These are phyloP conservation scores for Lactifluus subvellereus DNA, from an alignment of 768 basidiomycete species.

Conservation along the genomic window DNA sequence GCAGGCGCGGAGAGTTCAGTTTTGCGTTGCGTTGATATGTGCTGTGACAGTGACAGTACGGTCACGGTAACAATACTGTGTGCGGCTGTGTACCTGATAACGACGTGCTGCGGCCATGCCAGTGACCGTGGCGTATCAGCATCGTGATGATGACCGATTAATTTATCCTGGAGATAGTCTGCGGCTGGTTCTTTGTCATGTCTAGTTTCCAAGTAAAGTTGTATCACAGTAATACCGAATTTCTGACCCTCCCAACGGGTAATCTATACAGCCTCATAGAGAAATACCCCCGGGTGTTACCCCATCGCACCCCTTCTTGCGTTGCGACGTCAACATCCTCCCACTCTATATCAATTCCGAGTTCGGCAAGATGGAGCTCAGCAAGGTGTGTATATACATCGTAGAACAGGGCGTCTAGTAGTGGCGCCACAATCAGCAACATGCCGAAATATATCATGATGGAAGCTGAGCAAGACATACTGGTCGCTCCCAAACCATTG, in stretches of 20 bases:
- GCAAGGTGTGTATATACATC: constrained; percentile 85
- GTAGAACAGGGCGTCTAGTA: constrained; percentile 75
- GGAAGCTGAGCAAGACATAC: constrained; percentile 36
- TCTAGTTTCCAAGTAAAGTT: not conserved
- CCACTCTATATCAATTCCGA: constrained; percentile 81
- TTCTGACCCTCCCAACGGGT: constrained; percentile 39
- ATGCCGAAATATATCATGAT: not conserved
- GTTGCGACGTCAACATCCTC: constrained; percentile 66
- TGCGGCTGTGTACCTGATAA: no score
- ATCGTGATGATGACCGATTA: no score
- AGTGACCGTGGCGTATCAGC: no score
- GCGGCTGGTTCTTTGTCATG: not conserved
- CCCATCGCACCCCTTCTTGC: constrained; percentile 63
- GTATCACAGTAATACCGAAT: constrained; percentile 26
- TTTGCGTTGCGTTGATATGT: no score
- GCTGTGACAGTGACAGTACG: no score
- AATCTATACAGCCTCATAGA: constrained; percentile 67
- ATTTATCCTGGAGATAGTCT: no score
- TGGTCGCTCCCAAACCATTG: constrained; percentile 94
- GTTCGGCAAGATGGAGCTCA: constrained; percentile 77
- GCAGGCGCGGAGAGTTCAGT: no score
- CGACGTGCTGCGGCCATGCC: no score
- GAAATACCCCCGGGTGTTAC: constrained; percentile 70
- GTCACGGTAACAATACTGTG: no score
- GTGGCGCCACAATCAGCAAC: not conserved